A percentile compares a stretch with the other conserved stretches of the same genome.
These are phyloP conservation scores for Globisporangium abappressorium DNA, from an alignment of 352 stramenopile species.

Conservation along the genomic window DNA sequence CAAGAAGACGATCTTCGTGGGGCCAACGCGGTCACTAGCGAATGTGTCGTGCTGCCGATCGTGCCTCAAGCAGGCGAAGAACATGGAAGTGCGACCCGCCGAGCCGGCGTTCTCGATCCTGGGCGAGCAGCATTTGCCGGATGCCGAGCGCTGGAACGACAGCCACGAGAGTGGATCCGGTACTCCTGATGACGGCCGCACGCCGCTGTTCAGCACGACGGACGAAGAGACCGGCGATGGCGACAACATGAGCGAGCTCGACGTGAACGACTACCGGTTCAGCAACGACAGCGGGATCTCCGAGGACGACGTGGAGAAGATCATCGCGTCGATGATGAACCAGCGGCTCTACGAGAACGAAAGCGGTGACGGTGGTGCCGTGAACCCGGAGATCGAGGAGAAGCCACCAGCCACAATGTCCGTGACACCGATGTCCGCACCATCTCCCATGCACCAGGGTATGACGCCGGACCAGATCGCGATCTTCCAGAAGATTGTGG, in stretches of 20 bases:
- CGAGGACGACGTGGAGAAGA: constrained; percentile 17
- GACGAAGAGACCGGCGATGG: background rate
- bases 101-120: constrained; percentile 27
- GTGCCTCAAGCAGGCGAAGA: constrained; percentile 17
- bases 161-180: constrained; percentile 5
- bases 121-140: constrained; percentile 2
- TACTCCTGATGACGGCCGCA: background rate
- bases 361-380: background rate
- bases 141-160: constrained; percentile 4
- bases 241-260: constrained; percentile 11
- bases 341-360: background rate
- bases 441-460: background rate
- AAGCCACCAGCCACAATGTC: background rate
- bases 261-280: constrained; percentile 11
- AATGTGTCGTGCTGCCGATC: background rate
- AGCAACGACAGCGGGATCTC: constrained; percentile 13
- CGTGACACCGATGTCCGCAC: background rate
- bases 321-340: constrained; percentile 13
- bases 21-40: constrained; percentile 4
- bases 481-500: constrained; percentile 32
- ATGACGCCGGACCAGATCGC: constrained; percentile 13
- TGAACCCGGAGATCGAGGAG: constrained; percentile 2
- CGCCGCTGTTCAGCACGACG: background rate
- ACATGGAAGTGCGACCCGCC: constrained; percentile 21
- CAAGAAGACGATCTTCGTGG: constrained; percentile 48